Evolutionary conservation across 192 early-diverging fungal genomes (phyloP).

Genomic region (Backusella luteola): DNA sequence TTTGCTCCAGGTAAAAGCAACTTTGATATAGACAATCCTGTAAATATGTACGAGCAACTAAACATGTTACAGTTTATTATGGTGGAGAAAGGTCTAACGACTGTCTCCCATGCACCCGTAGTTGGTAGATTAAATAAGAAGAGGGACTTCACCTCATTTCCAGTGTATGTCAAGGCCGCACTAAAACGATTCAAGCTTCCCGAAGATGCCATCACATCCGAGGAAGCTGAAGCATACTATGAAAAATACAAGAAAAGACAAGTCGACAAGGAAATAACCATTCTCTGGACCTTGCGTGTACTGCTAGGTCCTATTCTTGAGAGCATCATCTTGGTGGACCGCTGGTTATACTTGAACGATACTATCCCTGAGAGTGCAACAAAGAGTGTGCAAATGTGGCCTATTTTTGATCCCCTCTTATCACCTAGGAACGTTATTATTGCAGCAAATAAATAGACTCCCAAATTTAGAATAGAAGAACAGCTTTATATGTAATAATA

Average conservation of each 20-base stretch:
- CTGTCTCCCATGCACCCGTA: conserved; percentile 44
- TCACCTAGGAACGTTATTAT: conserved; percentile 66
- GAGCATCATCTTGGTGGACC: conserved; percentile 77
- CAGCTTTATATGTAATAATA: too few relatives aligned
- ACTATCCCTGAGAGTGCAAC: conserved; percentile 29
- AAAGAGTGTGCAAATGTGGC: conserved; percentile 46
- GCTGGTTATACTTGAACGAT: conserved; percentile 64
- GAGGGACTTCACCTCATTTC: conserved; percentile 49
- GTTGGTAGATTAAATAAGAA: conserved; percentile 59
- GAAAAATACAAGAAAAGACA: conserved; percentile 29
- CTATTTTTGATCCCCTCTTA: conserved; percentile 60
- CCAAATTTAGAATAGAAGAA: neutral
- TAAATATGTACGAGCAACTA: too few relatives aligned
- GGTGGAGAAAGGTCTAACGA: conserved; percentile 51
- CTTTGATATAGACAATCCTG: neutral
- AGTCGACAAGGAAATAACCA: conserved; percentile 62
- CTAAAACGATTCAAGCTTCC: conserved; percentile 31
- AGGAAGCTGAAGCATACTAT: conserved; percentile 46
- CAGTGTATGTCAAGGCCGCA: conserved; percentile 57
- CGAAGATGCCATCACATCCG: conserved; percentile 32
- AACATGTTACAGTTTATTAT: conserved; percentile 35
- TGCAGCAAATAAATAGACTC: conserved; percentile 33
- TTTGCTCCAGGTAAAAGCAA: conserved; percentile 54
- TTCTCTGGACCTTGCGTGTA: conserved; percentile 78
- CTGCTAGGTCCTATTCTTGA: conserved; percentile 77